Evolutionary conservation across 805 yeast genomes (phyloP).

Genomic region (Kodamaea jinghongensis): DNA sequence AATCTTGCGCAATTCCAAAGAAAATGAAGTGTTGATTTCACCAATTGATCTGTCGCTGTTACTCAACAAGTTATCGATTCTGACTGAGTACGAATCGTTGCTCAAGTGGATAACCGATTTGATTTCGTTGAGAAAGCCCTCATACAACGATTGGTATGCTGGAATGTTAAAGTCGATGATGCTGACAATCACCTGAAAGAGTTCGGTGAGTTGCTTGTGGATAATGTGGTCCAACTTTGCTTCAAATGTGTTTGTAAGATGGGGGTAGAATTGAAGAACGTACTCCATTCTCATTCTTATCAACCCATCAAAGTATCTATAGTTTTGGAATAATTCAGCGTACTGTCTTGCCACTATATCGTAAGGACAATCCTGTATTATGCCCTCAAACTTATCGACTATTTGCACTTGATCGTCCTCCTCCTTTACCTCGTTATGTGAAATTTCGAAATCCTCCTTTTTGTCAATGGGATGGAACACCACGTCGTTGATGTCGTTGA

Average conservation of each 20-base stretch:
- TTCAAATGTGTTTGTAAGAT: conserved; percentile 14
- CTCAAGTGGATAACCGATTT: conserved; percentile 34
- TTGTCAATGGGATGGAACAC: conserved; percentile 2
- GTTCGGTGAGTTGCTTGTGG: conserved; percentile 15
- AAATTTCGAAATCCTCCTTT: not conserved
- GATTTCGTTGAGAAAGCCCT: conserved; percentile 33
- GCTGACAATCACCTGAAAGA: conserved; percentile 18
- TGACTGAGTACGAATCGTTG: conserved; percentile 47
- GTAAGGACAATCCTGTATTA: not conserved
- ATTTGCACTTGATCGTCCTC: not conserved
- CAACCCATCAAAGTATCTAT: conserved; percentile 15
- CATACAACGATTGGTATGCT: conserved; percentile 31
- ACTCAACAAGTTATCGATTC: conserved; percentile 59
- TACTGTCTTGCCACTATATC: not conserved
- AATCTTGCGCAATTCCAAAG: conserved; percentile 56
- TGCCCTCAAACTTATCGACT: not conserved
- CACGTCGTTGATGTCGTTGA: conserved; percentile 7
- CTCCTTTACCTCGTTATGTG: not conserved
- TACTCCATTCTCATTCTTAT: conserved; percentile 17
- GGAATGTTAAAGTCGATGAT: conserved; percentile 36
- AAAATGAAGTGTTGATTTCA: conserved; percentile 68
- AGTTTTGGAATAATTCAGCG: conserved; percentile 2
- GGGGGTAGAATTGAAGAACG: conserved; percentile 22
- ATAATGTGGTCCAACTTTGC: conserved; percentile 17
- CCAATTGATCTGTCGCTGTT: conserved; percentile 67